Evolutionary conservation across 225 moss, liverwort and hornwort species (phyloP).

Genomic region (Marchantia paleacea): DNA sequence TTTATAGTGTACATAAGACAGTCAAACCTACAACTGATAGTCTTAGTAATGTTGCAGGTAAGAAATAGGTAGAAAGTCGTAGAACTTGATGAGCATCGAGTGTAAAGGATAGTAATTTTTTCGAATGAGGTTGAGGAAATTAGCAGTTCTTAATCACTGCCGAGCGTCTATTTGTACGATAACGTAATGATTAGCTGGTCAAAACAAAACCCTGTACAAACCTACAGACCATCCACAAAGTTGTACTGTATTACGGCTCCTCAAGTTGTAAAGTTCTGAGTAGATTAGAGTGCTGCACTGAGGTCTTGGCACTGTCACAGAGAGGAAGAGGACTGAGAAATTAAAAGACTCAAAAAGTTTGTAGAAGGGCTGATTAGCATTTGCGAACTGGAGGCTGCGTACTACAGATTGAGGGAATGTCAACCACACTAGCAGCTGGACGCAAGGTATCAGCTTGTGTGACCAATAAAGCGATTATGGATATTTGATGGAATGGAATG

Average conservation of each 20-base stretch:
- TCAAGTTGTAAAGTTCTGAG: neutral
- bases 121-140: neutral
- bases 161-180: constrained; percentile 15
- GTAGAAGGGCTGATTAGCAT: neutral
- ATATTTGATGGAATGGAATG: constrained; percentile 8
- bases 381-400: neutral
- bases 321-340: neutral
- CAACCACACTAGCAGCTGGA: neutral
- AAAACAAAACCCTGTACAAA: neutral
- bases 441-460: neutral
- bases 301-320: neutral
- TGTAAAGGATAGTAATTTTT: neutral
- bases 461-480: neutral
- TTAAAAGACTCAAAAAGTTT: neutral
- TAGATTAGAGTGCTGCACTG: constrained; percentile 1
- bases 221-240: neutral
- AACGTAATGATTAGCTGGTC: neutral
- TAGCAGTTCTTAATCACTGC: neutral
- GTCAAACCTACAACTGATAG: neutral
- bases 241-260: neutral
- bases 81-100: neutral
- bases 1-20: neutral
- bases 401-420: neutral
- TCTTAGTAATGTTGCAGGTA: neutral
- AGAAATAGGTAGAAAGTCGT: neutral